Percentiles rank a stretch among this genome's conserved stretches.
phyloP scores from a whole-genome alignment of 2,329 filamentous ascomycete species.

The Magnaporthiopsis rhizophila region DNA sequence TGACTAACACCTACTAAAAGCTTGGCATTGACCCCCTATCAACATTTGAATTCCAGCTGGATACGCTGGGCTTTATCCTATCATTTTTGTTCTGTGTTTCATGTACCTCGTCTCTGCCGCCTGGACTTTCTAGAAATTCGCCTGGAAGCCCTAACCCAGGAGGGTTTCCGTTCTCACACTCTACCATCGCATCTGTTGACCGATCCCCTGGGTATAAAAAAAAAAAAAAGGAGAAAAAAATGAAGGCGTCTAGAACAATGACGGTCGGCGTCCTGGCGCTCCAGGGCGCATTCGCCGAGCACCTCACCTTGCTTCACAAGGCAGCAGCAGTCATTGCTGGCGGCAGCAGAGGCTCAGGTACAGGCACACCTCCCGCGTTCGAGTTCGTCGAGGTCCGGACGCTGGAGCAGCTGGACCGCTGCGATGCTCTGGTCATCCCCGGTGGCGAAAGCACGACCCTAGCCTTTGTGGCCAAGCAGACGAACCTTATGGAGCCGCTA shows the following conservation, averaged over 20 bases:
- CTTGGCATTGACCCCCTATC: too few species aligned
- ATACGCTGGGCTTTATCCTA: too few species aligned
- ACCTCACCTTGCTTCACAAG: slow-evolving; percentile 65
- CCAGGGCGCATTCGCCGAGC: slow-evolving; percentile 89
- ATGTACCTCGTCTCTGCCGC: too few species aligned
- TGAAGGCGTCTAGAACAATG: slow-evolving; percentile 18
- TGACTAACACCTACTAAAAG: not conserved
- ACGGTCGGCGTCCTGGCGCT: slow-evolving; percentile 62
- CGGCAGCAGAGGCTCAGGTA: slow-evolving; percentile 16
- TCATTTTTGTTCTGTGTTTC: too few species aligned
- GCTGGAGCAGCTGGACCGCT: slow-evolving; percentile 57
- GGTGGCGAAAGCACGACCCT: slow-evolving; percentile 95
- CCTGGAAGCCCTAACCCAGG: too few species aligned
- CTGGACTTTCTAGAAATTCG: too few species aligned
- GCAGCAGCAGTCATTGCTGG: slow-evolving; percentile 39
- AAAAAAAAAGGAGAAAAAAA: not conserved
- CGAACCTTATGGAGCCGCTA: slow-evolving; percentile 73
- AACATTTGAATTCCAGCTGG: too few species aligned
- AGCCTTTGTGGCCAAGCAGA: slow-evolving; percentile 75
- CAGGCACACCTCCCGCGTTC: slow-evolving; percentile 37
- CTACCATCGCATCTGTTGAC: too few species aligned
- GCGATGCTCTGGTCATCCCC: slow-evolving; percentile 80
- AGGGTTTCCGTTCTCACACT: too few species aligned
- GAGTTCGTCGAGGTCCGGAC: slow-evolving; percentile 75
- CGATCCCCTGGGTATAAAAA: not conserved